Evolutionary conservation across 139 green algal genomes (phyloP).

Genomic region (Chlamydomonas sp.): DNA sequence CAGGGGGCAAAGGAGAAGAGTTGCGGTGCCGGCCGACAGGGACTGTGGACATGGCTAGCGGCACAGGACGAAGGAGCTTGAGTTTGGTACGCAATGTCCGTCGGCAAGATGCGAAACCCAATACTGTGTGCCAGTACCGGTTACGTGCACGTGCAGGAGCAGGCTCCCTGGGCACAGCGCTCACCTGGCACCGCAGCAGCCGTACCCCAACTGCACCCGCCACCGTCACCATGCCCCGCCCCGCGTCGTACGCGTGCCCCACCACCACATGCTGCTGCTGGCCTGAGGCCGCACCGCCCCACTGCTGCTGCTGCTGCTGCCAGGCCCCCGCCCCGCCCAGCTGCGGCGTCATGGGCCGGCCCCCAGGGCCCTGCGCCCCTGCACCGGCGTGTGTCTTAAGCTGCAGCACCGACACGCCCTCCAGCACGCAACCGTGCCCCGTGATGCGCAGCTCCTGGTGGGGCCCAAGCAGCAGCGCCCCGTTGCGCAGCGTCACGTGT

Average conservation of each 20-base stretch:
- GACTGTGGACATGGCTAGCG: too few relatives aligned
- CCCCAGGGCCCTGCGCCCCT: too few relatives aligned
- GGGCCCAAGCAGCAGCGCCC: background rate
- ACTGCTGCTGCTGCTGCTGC: background rate
- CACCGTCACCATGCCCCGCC: slow-evolving; percentile 14
- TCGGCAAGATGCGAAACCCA: too few relatives aligned
- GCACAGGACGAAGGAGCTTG: too few relatives aligned
- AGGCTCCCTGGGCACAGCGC: too few relatives aligned
- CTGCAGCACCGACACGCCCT: background rate
- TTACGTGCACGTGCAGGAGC: too few relatives aligned
- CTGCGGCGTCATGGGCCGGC: background rate
- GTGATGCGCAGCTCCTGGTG: slow-evolving; percentile 17
- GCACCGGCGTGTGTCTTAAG: too few relatives aligned
- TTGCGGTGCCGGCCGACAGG: too few relatives aligned
- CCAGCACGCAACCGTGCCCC: slow-evolving; percentile 1
- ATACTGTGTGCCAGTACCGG: too few relatives aligned
- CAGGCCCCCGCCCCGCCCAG: background rate
- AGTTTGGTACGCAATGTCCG: too few relatives aligned
- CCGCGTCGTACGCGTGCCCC: slow-evolving; percentile 1
- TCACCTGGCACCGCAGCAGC: background rate
- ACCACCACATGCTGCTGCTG: background rate
- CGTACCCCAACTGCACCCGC: slow-evolving; percentile 5
- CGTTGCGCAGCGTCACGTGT: slow-evolving; percentile 25
- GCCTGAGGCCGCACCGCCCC: background rate
- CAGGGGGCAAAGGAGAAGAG: background rate